A percentile compares a stretch with the other conserved stretches of the same genome.
Evolutionary conservation across 169 alveolate species (phyloP).

Genomic region (Plasmodium vinckei): DNA sequence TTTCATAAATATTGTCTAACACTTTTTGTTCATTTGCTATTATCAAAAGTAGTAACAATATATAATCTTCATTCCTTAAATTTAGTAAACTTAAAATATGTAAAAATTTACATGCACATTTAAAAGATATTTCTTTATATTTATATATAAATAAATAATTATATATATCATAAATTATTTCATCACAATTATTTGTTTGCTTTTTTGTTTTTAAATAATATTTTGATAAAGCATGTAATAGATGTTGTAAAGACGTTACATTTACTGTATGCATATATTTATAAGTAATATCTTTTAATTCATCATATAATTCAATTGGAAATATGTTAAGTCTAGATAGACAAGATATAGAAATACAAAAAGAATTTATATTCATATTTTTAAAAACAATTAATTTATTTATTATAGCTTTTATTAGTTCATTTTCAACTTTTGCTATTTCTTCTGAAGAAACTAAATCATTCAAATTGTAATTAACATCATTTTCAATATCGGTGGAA

Average conservation of each 20-base stretch:
- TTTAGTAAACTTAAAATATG: conserved; percentile 47
- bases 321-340: conserved; percentile 48
- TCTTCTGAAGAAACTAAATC: background rate
- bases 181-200: background rate
- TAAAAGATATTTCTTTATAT: conserved; percentile 41
- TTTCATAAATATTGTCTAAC: background rate
- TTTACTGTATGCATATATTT: conserved; percentile 56
- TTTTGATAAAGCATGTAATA: conserved; percentile 51
- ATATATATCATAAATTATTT: conserved; percentile 34
- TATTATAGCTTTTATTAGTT: conserved; percentile 43
- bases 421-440: conserved; percentile 26
- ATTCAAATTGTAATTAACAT: too few species aligned
- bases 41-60: conserved; percentile 19
- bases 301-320: conserved; percentile 55
- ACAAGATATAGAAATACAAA: conserved; percentile 68
- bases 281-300: conserved; percentile 36
- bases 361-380: conserved; percentile 67
- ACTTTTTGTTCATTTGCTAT: conserved; percentile 32
- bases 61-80: conserved; percentile 45
- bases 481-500: too few species aligned
- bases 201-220: conserved; percentile 33
- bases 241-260: conserved; percentile 59
- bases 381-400: conserved; percentile 37
- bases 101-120: conserved; percentile 65
- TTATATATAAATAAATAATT: conserved; percentile 51